Base-by-base conservation (phyloP, 1,284 basidiomycete genomes). In the Cryptococcus amylolentus region DNA sequence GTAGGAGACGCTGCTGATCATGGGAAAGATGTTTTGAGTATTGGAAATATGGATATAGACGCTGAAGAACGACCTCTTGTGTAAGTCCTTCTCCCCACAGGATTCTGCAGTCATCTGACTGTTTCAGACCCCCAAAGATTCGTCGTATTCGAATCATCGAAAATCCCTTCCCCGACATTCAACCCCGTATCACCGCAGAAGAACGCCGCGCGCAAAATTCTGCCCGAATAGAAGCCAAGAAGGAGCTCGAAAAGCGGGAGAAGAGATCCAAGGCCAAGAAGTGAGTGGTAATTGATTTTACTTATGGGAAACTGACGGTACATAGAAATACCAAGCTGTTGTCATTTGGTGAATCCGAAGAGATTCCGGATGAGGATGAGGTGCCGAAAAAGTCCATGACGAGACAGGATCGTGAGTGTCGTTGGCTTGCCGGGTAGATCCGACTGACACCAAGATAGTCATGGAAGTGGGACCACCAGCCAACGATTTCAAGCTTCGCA, bases 111-210 rank as follows among this genome's bases (percentile, higher is more conserved):
- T 10, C 31, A 10, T 35, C 31, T 54, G n/a, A 60, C 43, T 14
- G 52, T 28, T 38, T 41, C 35, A 91, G 89, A 62, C 91, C 95
- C 0, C 92, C 93, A 0, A 93, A 89, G 70, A 90, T 98, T 71
- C 87, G 86, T 62, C 84, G 83, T 1, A 81, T 95, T 40, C 84
- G 86, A 16, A 89, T 97, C 54, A 71, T 93, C 14, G 91, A 96
- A 56, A 95, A 97, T 70, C 94, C 95, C 0, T 98, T 96, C 71
- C 84, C 87, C 49, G 93, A 98, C 70, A 95, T 98, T 63, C 83
- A 93, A 28, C 94, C 95, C 1, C 86, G 95, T n/a, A 96, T 97
- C 62, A 98, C 95, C 0, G 91, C 90, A 0, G 89, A 86, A 1
- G 93, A 98, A 78, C 87, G 88, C 60, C 83, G 85, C 43, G 86